Conservation (phyloP, 257 asterid genomes). For the Nicotiana tomentosiformis region DNA sequence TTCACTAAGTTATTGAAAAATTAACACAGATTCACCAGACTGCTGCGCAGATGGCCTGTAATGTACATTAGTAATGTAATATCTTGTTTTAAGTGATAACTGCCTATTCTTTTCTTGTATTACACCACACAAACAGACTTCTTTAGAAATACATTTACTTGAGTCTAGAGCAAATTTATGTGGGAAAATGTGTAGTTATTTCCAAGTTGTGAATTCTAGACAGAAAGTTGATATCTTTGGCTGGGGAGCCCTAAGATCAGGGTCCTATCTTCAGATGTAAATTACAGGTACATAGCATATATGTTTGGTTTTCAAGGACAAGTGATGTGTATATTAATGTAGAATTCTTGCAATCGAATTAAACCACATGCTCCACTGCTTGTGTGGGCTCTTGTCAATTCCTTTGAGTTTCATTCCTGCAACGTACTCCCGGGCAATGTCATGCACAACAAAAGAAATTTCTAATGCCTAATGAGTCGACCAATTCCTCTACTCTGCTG, state of each 20-base stretch:
- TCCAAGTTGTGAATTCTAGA: background rate
- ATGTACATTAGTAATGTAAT: background rate
- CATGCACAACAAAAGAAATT: no score
- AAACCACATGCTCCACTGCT: no score
- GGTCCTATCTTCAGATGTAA: background rate
- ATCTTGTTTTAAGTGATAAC: background rate
- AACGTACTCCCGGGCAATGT: no score
- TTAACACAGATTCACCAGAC: background rate
- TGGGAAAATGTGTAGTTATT: background rate
- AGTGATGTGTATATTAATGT: background rate
- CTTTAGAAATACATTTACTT: background rate
- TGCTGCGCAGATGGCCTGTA: background rate
- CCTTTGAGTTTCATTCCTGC: no score
- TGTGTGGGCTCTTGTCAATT: no score
- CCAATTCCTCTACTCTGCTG: no score
- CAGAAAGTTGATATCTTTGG: background rate
- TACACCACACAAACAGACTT: background rate
- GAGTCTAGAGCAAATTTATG: background rate
- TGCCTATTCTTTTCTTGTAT: background rate
- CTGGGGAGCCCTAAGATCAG: background rate
- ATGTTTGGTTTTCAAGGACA: background rate
- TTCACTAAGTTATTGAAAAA: background rate
- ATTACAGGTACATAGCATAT: background rate
- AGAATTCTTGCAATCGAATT: background rate
- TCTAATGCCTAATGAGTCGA: no score